Evolutionary conservation across 2,329 filamentous ascomycete genomes (phyloP).

Genomic region (Trichoderma sp.): DNA sequence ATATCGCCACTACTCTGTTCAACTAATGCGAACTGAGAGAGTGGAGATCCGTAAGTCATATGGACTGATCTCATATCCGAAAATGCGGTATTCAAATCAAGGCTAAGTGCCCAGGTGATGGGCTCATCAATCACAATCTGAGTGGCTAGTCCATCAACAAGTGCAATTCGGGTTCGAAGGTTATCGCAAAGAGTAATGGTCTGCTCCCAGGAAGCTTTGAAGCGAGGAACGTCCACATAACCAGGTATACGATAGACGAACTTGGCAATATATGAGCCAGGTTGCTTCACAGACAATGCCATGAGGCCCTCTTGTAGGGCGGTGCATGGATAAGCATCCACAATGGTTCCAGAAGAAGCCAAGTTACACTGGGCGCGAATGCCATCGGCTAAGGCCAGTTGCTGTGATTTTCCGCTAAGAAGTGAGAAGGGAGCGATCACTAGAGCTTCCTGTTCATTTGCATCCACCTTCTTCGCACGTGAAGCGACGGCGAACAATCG

Average conservation of each 20-base stretch:
- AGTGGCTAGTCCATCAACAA: slow-evolving; percentile 4
- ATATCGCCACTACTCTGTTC: background rate
- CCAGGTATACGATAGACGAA: slow-evolving; percentile 28
- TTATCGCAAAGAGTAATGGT: slow-evolving; percentile 12
- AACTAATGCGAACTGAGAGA: slow-evolving; percentile 10
- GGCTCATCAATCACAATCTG: slow-evolving; percentile 21
- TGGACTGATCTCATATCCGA: background rate
- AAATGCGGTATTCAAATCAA: background rate
- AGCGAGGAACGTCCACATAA: slow-evolving; percentile 27
- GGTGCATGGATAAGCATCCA: slow-evolving; percentile 43
- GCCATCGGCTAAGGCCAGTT: background rate
- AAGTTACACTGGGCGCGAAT: background rate
- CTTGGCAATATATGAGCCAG: slow-evolving; percentile 39
- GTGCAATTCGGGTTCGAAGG: slow-evolving; percentile 24
- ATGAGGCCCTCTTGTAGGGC: slow-evolving; percentile 44
- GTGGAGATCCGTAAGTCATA: slow-evolving; percentile 16
- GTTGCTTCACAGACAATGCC: slow-evolving; percentile 34
- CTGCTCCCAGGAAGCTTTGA: slow-evolving; percentile 33
- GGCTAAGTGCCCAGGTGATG: background rate
- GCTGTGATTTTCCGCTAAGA: background rate
- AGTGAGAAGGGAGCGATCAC: slow-evolving; percentile 1
- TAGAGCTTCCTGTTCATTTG: background rate
- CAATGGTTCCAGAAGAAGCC: slow-evolving; percentile 16
- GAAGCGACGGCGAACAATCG: slow-evolving; percentile 5
- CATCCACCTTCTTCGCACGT: background rate